phyloP scores from a whole-genome alignment of 495 filamentous ascomycete species.

The Daldinia grandis region DNA sequence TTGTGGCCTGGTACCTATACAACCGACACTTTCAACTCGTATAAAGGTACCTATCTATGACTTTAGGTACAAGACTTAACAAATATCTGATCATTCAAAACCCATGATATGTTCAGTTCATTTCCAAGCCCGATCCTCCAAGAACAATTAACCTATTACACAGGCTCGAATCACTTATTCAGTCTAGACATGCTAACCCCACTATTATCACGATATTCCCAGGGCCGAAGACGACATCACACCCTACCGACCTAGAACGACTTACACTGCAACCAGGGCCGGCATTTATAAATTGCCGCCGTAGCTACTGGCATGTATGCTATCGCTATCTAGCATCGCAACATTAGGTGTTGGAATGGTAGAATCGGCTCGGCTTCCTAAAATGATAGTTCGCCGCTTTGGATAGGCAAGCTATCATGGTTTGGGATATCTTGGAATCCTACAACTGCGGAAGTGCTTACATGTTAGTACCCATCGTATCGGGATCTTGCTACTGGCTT shows the following conservation, averaged over 20 bases:
- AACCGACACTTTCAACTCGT: background rate
- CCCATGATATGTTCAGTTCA: background rate
- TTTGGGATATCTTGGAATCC: conserved; percentile 1
- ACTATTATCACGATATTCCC: conserved; percentile 29
- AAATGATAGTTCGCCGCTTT: conserved; percentile 4
- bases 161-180: conserved; percentile 6
- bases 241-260: conserved; percentile 5
- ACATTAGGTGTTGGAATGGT: conserved; percentile 25
- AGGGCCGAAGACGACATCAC: conserved; percentile 31
- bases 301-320: background rate
- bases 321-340: conserved; percentile 24
- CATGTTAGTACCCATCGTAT: conserved; percentile 6
- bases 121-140: background rate
- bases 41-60: background rate
- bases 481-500: background rate
- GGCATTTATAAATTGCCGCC: conserved; percentile 18
- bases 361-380: conserved; percentile 25
- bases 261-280: conserved; percentile 4
- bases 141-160: conserved; percentile 3
- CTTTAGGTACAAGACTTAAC: background rate
- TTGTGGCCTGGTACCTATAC: background rate
- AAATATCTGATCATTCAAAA: background rate
- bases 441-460: background rate
- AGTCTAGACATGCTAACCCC: conserved; percentile 13
- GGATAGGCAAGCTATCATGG: background rate